Evolutionary conservation across 2,329 filamentous ascomycete genomes (phyloP).

Genomic region (Fulvia fulva): DNA sequence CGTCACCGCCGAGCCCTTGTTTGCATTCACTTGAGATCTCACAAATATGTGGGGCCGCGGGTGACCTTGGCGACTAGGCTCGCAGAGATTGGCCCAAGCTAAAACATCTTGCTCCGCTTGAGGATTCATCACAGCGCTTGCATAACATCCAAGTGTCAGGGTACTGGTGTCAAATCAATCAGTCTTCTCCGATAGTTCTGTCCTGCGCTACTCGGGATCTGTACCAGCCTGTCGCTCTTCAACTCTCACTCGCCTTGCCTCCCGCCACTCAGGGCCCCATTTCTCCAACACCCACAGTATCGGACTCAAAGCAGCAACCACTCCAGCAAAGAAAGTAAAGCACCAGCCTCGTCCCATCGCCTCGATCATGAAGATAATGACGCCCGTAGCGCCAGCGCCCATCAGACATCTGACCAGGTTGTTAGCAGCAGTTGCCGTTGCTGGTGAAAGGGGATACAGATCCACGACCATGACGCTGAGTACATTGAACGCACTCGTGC

Average conservation of each 20-base stretch:
- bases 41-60: no score
- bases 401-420: constrained; percentile 36
- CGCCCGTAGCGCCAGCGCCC: constrained; percentile 36
- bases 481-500: constrained; percentile 57
- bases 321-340: constrained; percentile 44
- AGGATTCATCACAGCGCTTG: no score
- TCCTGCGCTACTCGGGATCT: background rate
- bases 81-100: no score
- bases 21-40: no score
- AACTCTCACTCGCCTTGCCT: constrained; percentile 21
- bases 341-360: constrained; percentile 43
- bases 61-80: no score
- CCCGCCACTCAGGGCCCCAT: constrained; percentile 43
- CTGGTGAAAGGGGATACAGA: constrained; percentile 38
- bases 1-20: no score
- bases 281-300: constrained; percentile 40
- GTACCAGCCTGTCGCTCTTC: constrained; percentile 3
- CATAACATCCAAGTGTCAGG: no score
- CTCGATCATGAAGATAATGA: constrained; percentile 41
- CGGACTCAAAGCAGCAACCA: constrained; percentile 39
- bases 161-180: no score
- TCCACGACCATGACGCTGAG: constrained; percentile 43
- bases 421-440: constrained; percentile 40
- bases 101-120: no score
- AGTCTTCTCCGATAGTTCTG: background rate